A percentile compares a stretch with the other conserved stretches of the same genome.
Conservation (phyloP, 1,139 yeast species). For the Kodamaea plutei region DNA sequence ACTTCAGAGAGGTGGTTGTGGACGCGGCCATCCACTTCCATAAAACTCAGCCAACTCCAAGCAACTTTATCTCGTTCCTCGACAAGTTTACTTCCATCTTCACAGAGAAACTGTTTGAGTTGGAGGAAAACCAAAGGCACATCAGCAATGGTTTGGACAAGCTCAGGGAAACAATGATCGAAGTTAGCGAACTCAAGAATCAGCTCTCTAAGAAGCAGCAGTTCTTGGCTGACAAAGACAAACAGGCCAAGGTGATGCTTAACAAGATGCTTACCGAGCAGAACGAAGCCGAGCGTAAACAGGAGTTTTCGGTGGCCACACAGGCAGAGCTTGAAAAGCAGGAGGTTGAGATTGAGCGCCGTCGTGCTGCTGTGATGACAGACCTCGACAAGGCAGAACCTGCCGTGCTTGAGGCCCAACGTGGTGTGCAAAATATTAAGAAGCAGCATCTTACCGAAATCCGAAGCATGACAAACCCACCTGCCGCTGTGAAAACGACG, state of each 20-base stretch:
- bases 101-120: conserved; percentile 37
- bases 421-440: conserved; percentile 85
- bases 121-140: conserved; percentile 71
- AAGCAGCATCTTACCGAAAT: conserved; percentile 89
- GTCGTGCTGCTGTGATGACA: conserved; percentile 52
- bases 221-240: conserved; percentile 51
- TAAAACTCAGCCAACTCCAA: conserved; percentile 33
- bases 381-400: conserved; percentile 81
- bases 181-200: conserved; percentile 58
- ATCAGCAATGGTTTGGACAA: conserved; percentile 71
- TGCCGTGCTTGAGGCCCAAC: conserved; percentile 75
- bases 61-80: conserved; percentile 53
- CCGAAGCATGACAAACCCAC: conserved; percentile 88
- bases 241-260: conserved; percentile 68
- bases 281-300: conserved; percentile 87
- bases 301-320: conserved; percentile 78
- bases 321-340: conserved; percentile 68
- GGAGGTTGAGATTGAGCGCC: conserved; percentile 54
- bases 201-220: conserved; percentile 52
- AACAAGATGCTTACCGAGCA: conserved; percentile 81
- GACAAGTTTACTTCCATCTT: conserved; percentile 45
- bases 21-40: conserved; percentile 50
- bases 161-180: conserved; percentile 70
- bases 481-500: conserved; percentile 79
- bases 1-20: conserved; percentile 45